These are phyloP conservation scores for Fusarium albidum DNA, from an alignment of 2,329 filamentous ascomycete genomes.

Conservation along the genomic window DNA sequence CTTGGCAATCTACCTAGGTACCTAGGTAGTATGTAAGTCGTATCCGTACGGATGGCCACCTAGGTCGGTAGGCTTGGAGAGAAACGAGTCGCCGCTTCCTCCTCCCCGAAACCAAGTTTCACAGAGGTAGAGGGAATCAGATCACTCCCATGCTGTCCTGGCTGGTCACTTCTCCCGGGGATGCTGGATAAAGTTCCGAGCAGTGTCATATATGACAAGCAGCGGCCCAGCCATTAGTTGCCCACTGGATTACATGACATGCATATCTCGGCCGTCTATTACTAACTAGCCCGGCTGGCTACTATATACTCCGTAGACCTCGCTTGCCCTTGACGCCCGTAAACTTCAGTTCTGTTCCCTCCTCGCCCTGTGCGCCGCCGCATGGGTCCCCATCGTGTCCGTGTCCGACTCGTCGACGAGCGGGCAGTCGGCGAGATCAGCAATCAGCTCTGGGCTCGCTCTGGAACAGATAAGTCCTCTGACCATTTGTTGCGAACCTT, in stretches of 20 bases:
- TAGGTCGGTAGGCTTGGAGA: no score
- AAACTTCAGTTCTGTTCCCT: background rate
- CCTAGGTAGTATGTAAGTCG: no score
- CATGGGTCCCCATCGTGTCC: slow-evolving; percentile 9
- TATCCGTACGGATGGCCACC: no score
- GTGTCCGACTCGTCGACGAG: background rate
- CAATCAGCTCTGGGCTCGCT: no score
- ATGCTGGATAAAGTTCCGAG: slow-evolving; percentile 16
- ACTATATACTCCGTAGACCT: background rate
- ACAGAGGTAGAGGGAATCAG: background rate
- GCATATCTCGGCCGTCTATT: slow-evolving; percentile 8
- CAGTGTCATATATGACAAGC: slow-evolving; percentile 32
- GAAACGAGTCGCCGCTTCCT: no score
- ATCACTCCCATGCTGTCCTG: slow-evolving; percentile 2
- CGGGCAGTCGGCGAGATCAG: no score
- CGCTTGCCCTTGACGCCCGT: slow-evolving; percentile 3
- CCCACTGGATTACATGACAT: slow-evolving; percentile 19
- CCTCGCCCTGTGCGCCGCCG: background rate
- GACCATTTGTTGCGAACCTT: no score
- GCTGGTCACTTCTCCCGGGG: slow-evolving; percentile 25
- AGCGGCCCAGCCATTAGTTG: background rate
- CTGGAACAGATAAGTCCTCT: background rate
- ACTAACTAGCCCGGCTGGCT: no score
- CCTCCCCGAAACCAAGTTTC: no score
- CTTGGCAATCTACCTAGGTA: no score